Conservation (phyloP, 2,329 filamentous ascomycete genomes). For the Xylaria arbuscula region DNA sequence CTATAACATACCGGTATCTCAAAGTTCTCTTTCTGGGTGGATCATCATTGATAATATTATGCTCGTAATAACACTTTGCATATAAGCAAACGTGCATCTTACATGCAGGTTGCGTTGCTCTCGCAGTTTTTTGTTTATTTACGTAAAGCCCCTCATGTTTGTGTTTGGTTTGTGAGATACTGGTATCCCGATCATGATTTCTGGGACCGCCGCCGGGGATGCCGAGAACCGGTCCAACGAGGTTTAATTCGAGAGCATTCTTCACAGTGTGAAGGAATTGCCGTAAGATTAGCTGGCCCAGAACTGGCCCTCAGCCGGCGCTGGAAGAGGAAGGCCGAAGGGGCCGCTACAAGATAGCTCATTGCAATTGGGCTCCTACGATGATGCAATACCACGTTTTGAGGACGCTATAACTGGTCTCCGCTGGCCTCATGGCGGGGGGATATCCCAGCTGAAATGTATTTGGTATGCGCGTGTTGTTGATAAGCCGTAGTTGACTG, state of each 20-base stretch:
- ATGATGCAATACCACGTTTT: constrained; percentile 34
- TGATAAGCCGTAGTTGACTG: constrained; percentile 2
- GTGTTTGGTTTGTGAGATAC: no score
- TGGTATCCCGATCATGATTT: not conserved
- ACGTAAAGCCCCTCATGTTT: no score
- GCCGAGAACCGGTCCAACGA: not conserved
- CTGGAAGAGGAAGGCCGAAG: constrained; percentile 36
- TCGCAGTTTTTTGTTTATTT: no score
- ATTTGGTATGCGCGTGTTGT: not conserved
- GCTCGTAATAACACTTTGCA: no score
- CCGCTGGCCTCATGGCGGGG: not conserved
- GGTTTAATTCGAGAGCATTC: constrained; percentile 4
- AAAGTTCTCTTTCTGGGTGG: no score
- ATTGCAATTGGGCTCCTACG: constrained; percentile 25
- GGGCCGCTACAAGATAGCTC: constrained; percentile 24
- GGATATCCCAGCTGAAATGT: constrained; percentile 16
- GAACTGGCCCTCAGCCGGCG: not conserved
- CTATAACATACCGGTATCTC: no score
- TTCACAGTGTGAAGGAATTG: constrained; percentile 25
- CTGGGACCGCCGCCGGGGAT: not conserved
- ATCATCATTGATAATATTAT: no score
- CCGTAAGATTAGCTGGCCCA: constrained; percentile 8
- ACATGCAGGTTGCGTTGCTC: no score
- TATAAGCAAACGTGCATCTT: no score
- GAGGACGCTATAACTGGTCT: constrained; percentile 6